Base-by-base conservation (phyloP, 495 filamentous ascomycete genomes). In the Aspergillus avenaceus region DNA sequence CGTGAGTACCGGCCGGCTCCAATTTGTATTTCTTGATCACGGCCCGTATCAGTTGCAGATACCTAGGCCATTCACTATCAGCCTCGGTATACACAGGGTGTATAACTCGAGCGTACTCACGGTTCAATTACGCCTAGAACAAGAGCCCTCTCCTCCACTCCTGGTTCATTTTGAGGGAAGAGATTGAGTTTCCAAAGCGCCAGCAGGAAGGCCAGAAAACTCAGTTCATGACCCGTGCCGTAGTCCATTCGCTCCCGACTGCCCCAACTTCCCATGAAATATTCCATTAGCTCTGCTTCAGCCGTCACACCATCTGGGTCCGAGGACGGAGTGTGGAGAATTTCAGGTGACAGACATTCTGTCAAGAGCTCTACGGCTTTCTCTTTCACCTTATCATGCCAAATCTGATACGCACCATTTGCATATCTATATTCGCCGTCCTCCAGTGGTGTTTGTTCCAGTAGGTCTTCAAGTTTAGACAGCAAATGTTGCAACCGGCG, bases 201-300 rank as follows among this genome's bases (percentile, higher is more conserved):
- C 14, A 82, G 91, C 16, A 98, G 63, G 58, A 97, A 99, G 14
- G 92, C 92, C 12, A 97, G 67, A 58, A 97, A 97, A 68, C 87
- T 93, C 42, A 98, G 67, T 65, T 98, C 93, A 67, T 98, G 93
- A 1, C 93, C 93, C 6, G 95, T 97, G 0, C 93, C 93, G 64
- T 96, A 98, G 66, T 98, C 93, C 36, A 98, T 74, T 27, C 93
- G 77, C 59, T 96, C 88, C 1, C 87, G 60, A 59, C 91, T 96
- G 1, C 93, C 93, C 74, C 92, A 97, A 29, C 83, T 84, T 16
- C 88, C 91, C 13, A 95, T 58, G 7, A 99, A 81, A 66, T 99
- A 99, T 22, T 80, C 73, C 42, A 72, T 74, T 14, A 97, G 68
- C 65, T 97, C 93, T 26, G 76, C 67, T 50, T 79, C 74, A 12